Base-by-base conservation (phyloP, 202 grass and related monocot species). In the Eragrostis tef region DNA sequence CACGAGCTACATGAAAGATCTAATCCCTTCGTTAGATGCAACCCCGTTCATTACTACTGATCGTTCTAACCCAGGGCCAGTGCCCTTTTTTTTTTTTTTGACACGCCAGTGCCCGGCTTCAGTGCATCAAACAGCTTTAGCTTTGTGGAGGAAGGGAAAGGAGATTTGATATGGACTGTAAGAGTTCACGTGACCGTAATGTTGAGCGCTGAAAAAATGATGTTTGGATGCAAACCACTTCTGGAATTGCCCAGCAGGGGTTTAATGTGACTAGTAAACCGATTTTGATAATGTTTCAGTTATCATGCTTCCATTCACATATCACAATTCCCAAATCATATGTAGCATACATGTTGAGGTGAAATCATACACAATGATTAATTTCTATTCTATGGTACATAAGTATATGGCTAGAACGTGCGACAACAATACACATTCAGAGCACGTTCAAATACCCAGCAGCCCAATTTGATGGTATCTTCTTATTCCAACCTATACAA, bases 341-440 rank as follows among this genome's bases (percentile, higher is more conserved):
- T 19, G 49, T 66, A 44, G 44, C 61, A 26, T 25, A 69, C 41
- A 60, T 50, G 5, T 19, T 61, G 9, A 26, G n/a, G 42, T 41
- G 14, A 60, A 84, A 77, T 84, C 42, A 50, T 51, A 70, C 82
- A 78, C 25, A 26, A 61, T n/a, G 17, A 34, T 47, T 48, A 11
- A 31, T 11, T 58, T 66, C 17, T 47, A 71, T 45, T 21, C 16
- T 71, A 7, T 45, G 56, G 6, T 26, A 71, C 27, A 25, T 25
- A 27, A 43, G 27, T 19, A 82, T 22, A 24, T 76, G 44, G 11
- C 42, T 25, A 15, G 19, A 21, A 61, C 13, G 15, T 19, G 43
- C 58, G 13, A 42, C 29, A 22, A 6, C 26, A 63, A 7, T 21
- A 64, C 11, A 79, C 11, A 79, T 58, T 8, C 6, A 5, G 41